Base-by-base conservation (phyloP, 257 asterid species). In the Linaria vulgaris region DNA sequence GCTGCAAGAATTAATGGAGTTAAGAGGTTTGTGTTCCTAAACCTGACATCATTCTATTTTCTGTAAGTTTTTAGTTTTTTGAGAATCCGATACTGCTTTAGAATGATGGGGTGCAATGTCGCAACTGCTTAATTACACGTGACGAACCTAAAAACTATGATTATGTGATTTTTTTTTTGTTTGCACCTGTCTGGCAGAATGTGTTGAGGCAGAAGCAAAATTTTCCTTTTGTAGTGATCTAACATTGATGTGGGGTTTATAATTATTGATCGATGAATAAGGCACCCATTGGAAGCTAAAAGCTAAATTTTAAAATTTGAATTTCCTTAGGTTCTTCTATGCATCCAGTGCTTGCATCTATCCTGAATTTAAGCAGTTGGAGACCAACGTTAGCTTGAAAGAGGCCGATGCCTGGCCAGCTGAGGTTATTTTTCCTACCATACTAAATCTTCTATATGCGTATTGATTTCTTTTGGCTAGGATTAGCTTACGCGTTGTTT, bases 341-440 rank as follows among this genome's bases (percentile, higher is more conserved):
- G 96, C 96, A 17, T 88, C 95, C 1, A 88, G 96, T 66, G 96
- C 96, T 55, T 88, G 95, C 76, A 84, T 88, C 67, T 88, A 88
- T 62, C 96, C 96, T 9, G 96, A 88, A 73, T 88, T 88, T 63
- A 88, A 86, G 80, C 96, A 88, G 72, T 48, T 88, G 79, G 95
- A 85, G 3, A 83, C 96, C 34, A 88, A 88, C 57, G 96, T 88
- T 71, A 86, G 96, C 95, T 75, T 86, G 87, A 88, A 88, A 68
- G 96, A 88, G 63, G 71, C 96, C 20, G 96, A 86, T 68, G 96
- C 96, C 9, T 88, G 96, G 96, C 96, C 96, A 9, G 96, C 96
- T 0, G 96, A 88, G 96, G 96, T 91, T 69, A 60, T 44, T 15
- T 52, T 73, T 69, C 37, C 16, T 45, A 37, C 41, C 44, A 64